Conservation (phyloP, 179 eudicot genomes). For the Beta macrorhiza region DNA sequence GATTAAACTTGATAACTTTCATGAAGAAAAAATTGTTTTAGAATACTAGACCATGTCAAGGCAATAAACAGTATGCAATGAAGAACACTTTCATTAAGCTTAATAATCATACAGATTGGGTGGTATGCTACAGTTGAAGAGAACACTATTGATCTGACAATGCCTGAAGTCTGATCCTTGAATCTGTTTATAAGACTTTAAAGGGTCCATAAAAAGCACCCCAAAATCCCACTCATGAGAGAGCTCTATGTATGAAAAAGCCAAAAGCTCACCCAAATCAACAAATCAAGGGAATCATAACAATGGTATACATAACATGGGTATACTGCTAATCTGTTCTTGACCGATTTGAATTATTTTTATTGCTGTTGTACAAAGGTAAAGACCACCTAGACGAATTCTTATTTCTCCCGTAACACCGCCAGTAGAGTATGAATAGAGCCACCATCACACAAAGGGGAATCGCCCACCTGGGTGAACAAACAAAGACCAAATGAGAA, state of each 20-base stretch:
- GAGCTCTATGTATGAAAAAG: conserved; percentile 29
- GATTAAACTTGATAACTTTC: no score
- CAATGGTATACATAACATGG: conserved; percentile 16
- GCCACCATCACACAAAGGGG: conserved; percentile 52
- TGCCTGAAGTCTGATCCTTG: conserved; percentile 5
- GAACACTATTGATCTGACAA: background rate
- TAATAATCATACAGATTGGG: conserved; percentile 10
- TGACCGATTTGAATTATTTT: conserved; percentile 41
- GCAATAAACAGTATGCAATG: background rate
- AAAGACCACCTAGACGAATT: conserved; percentile 59
- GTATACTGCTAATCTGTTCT: conserved; percentile 62
- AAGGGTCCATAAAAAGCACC: conserved; percentile 22
- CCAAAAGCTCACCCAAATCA: conserved; percentile 20
- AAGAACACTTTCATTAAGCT: conserved; percentile 11
- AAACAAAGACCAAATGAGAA: background rate
- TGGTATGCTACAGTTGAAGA: conserved; percentile 9
- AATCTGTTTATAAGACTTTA: conserved; percentile 24
- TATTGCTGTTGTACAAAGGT: conserved; percentile 66
- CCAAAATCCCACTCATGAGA: conserved; percentile 8
- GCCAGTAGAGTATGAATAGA: conserved; percentile 72
- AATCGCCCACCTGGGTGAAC: conserved; percentile 78
- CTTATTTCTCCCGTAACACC: conserved; percentile 77
- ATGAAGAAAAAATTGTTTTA: no score
- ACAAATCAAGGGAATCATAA: conserved; percentile 17
- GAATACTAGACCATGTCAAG: no score